Conservation (phyloP, 345 rosid genomes). For the Barbarea vulgaris region DNA sequence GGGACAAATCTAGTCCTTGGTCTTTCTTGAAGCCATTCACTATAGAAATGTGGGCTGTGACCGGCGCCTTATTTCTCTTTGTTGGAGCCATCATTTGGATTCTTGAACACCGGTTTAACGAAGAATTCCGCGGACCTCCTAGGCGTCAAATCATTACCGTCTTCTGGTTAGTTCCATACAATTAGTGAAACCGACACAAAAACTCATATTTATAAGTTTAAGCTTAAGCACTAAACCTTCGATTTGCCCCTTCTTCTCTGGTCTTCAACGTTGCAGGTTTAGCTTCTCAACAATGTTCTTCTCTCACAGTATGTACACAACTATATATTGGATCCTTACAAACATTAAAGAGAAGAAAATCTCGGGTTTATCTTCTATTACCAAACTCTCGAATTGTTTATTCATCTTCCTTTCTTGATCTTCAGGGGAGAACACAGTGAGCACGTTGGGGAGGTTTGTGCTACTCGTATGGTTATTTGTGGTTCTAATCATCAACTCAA, state of each 20-base stretch:
- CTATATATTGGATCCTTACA: slow-evolving; percentile 1
- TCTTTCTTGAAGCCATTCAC: slow-evolving; percentile 94
- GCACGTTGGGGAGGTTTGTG: slow-evolving; percentile 81
- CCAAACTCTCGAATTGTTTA: slow-evolving; percentile 8
- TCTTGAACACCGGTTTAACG: slow-evolving; percentile 87
- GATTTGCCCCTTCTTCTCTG: slow-evolving; percentile 10
- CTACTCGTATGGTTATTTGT: slow-evolving; percentile 91
- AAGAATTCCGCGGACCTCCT: slow-evolving; percentile 89
- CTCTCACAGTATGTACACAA: slow-evolving; percentile 77
- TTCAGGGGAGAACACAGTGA: slow-evolving; percentile 86
- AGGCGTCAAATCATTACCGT: slow-evolving; percentile 76
- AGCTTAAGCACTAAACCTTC: slow-evolving; percentile 12
- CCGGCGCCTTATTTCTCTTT: slow-evolving; percentile 71
- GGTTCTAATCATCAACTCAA: slow-evolving; percentile 91
- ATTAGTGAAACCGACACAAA: not conserved
- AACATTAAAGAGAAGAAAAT: not conserved
- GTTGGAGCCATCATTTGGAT: slow-evolving; percentile 97
- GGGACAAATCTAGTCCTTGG: slow-evolving; percentile 81
- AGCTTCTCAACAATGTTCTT: slow-evolving; percentile 99
- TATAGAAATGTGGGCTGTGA: slow-evolving; percentile 82
- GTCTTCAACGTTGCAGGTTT: slow-evolving; percentile 71
- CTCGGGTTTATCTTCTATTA: not conserved
- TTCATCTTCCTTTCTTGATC: slow-evolving; percentile 19
- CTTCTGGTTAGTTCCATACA: slow-evolving; percentile 64
- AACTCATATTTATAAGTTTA: not conserved